Evolutionary conservation across 306 rosid species (phyloP), one percentile per base, ranked within the genome.

Genomic region (Carpinus viminea): DNA sequence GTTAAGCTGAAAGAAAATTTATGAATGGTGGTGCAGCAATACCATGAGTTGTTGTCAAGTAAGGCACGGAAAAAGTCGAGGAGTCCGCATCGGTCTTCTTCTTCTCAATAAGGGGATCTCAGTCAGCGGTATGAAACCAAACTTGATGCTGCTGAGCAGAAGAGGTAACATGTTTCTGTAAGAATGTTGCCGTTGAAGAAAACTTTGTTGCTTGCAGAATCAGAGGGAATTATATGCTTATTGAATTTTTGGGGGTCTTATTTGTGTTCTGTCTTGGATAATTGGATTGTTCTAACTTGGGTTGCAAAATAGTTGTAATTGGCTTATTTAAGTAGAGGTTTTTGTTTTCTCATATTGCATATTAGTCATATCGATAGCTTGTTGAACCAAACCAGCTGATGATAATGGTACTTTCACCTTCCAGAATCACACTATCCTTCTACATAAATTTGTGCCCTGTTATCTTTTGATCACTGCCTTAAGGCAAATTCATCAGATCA

Each of bases 91-190:
- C 80, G 74, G 73, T 81, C 87, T 69, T 84, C 88, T 59, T 24
- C 64, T 34, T 76, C 81, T 12, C 73, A 75, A 4, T 84, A 78
- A 51, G 86, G 80, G 73, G 80, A 85, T 72, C 91, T 78, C 31
- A 82, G 68, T 15, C 89, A 83, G 86, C 86, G 87, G 10, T 82
- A 83, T 6, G 84, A 85, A 76, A 87, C 91, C 41, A 88, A 83
- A 68, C 89, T 88, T 59, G 79, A 78, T 70, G 91, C 87, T 50
- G 87, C 91, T 45, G 84, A 84, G 47, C 86, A 73, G 83, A 88
- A 85, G 68, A 88, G 89, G 91, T 83, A 26, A 47, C 18, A 31
- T 13, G 38, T 64, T 60, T 1, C 15, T 17, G 11, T 15, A 59
- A 21, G 65, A 59, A 59, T 20, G 65, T 9, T 59, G 24, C 21